These are phyloP conservation scores for Vitis amurensis DNA, from an alignment of 164 flowering plant species.

Conservation along the genomic window DNA sequence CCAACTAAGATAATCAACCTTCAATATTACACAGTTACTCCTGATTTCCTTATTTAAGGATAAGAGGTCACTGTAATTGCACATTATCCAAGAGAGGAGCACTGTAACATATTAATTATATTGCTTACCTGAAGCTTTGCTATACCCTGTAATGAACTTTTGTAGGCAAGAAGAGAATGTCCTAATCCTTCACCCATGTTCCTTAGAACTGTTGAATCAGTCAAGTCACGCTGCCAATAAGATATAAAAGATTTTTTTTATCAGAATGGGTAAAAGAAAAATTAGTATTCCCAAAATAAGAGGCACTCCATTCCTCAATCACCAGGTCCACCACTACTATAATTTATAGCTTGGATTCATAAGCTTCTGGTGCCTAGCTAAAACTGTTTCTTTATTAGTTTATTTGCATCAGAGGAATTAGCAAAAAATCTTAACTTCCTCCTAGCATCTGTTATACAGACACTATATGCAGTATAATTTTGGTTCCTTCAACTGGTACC, in stretches of 20 bases:
- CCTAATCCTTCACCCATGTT: constrained; percentile 88
- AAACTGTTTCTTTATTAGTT: background rate
- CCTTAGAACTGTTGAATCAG: constrained; percentile 96
- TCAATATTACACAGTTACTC: background rate
- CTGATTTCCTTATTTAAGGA: too few species aligned
- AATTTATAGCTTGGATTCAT: background rate
- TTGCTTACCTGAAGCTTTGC: constrained; percentile 79
- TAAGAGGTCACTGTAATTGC: background rate
- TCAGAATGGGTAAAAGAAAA: background rate
- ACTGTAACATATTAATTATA: background rate
- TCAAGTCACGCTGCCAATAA: constrained; percentile 81
- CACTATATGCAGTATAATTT: background rate
- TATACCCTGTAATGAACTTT: constrained; percentile 82
- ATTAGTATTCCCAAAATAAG: background rate
- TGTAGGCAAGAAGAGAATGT: constrained; percentile 92
- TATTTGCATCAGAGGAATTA: too few species aligned
- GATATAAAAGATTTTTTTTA: background rate
- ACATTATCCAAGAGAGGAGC: too few species aligned
- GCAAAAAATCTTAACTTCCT: too few species aligned
- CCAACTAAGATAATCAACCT: background rate
- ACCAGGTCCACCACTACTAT: background rate
- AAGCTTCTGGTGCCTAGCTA: background rate
- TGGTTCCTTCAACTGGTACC: background rate
- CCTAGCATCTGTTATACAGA: too few species aligned
- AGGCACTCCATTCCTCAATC: background rate